Evolutionary conservation across 2,329 filamentous ascomycete species (phyloP).

Genomic region (Lachnellula suecica): DNA sequence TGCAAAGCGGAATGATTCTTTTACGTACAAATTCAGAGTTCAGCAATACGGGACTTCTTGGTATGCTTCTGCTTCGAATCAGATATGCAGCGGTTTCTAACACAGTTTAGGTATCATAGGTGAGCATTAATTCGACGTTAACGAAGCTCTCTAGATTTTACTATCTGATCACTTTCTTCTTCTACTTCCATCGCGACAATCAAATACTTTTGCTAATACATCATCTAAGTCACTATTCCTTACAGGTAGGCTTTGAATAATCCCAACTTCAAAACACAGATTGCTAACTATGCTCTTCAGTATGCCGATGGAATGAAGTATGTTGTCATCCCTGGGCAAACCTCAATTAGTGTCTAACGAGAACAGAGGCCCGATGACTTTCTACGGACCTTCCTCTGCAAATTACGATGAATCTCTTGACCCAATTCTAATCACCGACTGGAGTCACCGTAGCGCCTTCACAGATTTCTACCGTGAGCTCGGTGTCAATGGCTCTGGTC

Average conservation of each 20-base stretch:
- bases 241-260: neutral
- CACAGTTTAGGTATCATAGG: neutral
- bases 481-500: neutral
- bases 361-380: slow-evolving; percentile 44
- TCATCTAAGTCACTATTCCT: neutral
- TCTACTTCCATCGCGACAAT: neutral
- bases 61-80: slow-evolving; percentile 50
- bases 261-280: neutral
- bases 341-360: neutral
- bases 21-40: slow-evolving; percentile 16
- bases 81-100: slow-evolving; percentile 26
- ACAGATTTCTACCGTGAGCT: slow-evolving; percentile 1
- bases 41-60: slow-evolving; percentile 47
- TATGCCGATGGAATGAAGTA: slow-evolving; percentile 5
- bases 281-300: neutral
- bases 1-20: neutral
- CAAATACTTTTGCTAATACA: neutral
- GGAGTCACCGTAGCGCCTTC: slow-evolving; percentile 8
- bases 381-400: slow-evolving; percentile 37
- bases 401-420: slow-evolving; percentile 16
- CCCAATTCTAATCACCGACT: slow-evolving; percentile 12
- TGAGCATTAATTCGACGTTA: neutral
- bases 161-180: neutral
- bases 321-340: neutral
- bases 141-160: neutral